These are phyloP conservation scores for Globisporangium irregulare DNA, from an alignment of 352 stramenopile genomes.

Conservation along the genomic window DNA sequence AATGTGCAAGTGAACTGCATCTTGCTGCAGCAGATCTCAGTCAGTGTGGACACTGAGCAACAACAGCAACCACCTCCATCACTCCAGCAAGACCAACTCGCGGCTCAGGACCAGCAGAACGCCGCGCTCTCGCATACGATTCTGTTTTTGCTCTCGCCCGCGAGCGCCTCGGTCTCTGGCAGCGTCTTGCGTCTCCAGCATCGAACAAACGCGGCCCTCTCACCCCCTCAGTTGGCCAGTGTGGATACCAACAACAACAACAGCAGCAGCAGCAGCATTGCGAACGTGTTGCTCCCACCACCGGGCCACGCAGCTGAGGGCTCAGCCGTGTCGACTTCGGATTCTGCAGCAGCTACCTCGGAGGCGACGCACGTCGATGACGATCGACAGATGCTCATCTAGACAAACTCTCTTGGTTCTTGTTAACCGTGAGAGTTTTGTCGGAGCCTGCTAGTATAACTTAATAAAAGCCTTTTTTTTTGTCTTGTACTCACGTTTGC, in stretches of 20 bases:
- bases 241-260: not conserved
- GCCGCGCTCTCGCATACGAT: slow-evolving; percentile 49
- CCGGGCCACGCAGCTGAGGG: not conserved
- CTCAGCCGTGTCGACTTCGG: not conserved
- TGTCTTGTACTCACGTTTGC: not conserved
- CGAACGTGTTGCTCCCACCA: not conserved
- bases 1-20: slow-evolving; percentile 62
- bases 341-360: slow-evolving; percentile 13
- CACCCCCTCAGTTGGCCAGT: not conserved
- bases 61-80: not conserved
- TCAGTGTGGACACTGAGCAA: not conserved
- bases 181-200: slow-evolving; percentile 53
- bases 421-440: not conserved
- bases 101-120: slow-evolving; percentile 15
- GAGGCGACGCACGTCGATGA: not conserved
- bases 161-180: slow-evolving; percentile 45
- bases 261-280: slow-evolving; percentile 8
- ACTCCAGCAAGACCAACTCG: not conserved
- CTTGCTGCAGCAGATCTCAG: slow-evolving; percentile 25
- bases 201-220: not conserved
- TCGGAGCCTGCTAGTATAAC: slow-evolving; percentile 1
- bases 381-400: slow-evolving; percentile 8
- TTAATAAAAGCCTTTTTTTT: slow-evolving; percentile 2
- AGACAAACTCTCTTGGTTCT: not conserved
- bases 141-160: slow-evolving; percentile 57